Base-by-base conservation (phyloP, 345 rosid species). In the Heritiera fomes region DNA sequence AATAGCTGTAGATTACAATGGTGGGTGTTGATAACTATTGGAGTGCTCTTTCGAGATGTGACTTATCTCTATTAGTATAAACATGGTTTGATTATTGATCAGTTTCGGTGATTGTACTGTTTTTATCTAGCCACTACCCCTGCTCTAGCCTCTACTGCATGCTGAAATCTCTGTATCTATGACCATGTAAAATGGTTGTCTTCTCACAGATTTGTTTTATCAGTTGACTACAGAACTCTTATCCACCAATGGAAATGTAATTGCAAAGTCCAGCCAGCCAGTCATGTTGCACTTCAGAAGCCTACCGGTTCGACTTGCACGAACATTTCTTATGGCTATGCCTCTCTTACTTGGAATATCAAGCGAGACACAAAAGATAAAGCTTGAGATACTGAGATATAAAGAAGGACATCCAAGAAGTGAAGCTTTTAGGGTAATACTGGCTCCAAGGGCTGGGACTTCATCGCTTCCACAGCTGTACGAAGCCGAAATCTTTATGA, bases 361-460 rank as follows among this genome's bases (percentile, higher is more conserved):
- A 0, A 85, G 82, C 59, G 97, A 96, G 81, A 85, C 94, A 46
- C 97, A 91, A 1, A 86, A 78, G 86, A 75, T 92, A 50, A 78
- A 77, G 5, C 50, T 89, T 12, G 80, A 85, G 56, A 82, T 90
- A 2, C 47, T 92, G 15, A 81, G 10, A 50, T 89, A 90, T 79
- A 88, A 80, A 81, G 97, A 93, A 86, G 71, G 82, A n/a, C 77
- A 83, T 81, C 90, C 84, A n/a, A 87, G 95, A 81, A 87, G 87
- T 6, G 84, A 81, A 53, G 85, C 90, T 0, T 78, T 94, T 43
- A 79, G 93, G 84, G 84, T 89, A 3, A 85, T 84, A 34, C 52
- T 95, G 82, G 77, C 83, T 75, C 97, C 99, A 0, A 89, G 98
- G 74, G 90, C 97, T 0, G 87, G 91, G n/a, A 88, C 95, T 50